Percentiles rank a stretch among this genome's conserved stretches.
These are phyloP conservation scores for Cladophialophora carrionii DNA, from an alignment of 2,329 filamentous ascomycete genomes.

Conservation along the genomic window DNA sequence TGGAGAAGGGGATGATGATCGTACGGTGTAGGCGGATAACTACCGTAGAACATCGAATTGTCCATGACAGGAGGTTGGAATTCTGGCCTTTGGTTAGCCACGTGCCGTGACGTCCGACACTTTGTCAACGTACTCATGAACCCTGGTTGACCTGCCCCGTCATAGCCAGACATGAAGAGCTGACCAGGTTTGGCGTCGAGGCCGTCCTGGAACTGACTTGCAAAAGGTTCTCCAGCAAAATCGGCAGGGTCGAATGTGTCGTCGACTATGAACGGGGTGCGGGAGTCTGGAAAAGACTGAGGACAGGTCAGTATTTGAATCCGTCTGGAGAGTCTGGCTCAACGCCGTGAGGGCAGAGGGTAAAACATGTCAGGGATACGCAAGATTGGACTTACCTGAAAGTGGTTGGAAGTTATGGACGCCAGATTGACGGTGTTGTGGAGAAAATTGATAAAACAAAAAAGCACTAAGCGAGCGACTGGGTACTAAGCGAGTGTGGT, in stretches of 20 bases:
- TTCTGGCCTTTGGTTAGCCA: conserved; percentile 17
- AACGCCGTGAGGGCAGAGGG: conserved; percentile 4
- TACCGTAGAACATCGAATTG: conserved; percentile 43
- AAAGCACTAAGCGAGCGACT: conserved; percentile 53
- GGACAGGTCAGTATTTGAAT: conserved; percentile 39
- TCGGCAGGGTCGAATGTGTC: conserved; percentile 53
- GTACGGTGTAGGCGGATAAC: conserved; percentile 37
- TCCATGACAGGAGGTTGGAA: conserved; percentile 24
- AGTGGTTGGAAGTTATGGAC: conserved; percentile 52
- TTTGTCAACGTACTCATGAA: conserved; percentile 26
- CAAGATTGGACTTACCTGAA: conserved; percentile 48
- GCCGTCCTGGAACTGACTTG: conserved; percentile 54
- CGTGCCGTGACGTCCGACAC: background rate
- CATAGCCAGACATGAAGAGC: conserved; percentile 78
- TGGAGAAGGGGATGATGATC: conserved; percentile 35
- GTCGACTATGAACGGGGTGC: conserved; percentile 53
- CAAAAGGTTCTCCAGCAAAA: conserved; percentile 51
- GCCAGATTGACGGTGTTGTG: conserved; percentile 52
- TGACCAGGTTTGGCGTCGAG: conserved; percentile 61
- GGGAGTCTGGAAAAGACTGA: conserved; percentile 45
- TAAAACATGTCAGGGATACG: conserved; percentile 28
- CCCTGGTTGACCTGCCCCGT: conserved; percentile 69
- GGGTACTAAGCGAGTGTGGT: conserved; percentile 46
- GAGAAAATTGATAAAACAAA: conserved; percentile 43
- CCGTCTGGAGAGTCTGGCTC: conserved; percentile 41